These are phyloP conservation scores for grape (Vitis vinifera) DNA, from an alignment of 164 flowering plant genomes.

Conservation along the genomic window ASM3070453v1 NC_081808.1:15486501-15487000, in stretches of 20 bases:
- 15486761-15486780: too few relatives aligned
- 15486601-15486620: too few relatives aligned
- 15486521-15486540: not conserved
- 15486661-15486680: too few relatives aligned
- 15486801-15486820: not conserved
- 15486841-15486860: constrained; percentile 77
- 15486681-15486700: too few relatives aligned
- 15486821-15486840: not conserved
- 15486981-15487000: constrained; percentile 31
- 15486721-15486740: too few relatives aligned
- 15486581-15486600: not conserved
- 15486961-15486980: constrained; percentile 51
- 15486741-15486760: too few relatives aligned
- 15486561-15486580: not conserved
- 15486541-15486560: not conserved
- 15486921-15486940: constrained; percentile 84
- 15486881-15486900: constrained; percentile 93
- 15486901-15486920: constrained; percentile 87
- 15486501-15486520: constrained; percentile 63
- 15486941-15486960: constrained; percentile 41
- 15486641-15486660: too few relatives aligned
- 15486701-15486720: too few relatives aligned
- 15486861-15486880: constrained; percentile 84
- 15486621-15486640: too few relatives aligned
- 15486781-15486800: not conserved